Conservation (phyloP, 257 asterid genomes). For the Rubia yunnanensis region DNA sequence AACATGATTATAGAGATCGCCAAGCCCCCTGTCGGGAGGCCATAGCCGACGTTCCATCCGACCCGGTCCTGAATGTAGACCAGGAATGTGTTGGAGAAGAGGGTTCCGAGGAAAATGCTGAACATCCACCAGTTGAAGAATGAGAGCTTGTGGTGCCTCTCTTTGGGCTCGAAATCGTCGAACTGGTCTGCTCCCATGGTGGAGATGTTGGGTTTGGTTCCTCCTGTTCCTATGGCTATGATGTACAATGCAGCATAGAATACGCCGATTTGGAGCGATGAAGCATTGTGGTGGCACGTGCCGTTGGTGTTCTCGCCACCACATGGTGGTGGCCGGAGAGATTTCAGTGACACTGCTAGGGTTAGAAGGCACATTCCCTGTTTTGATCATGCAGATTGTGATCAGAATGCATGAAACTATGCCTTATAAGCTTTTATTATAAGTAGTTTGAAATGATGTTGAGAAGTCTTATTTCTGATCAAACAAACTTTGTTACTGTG, state of each 20-base stretch:
- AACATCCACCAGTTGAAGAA: constrained; percentile 83
- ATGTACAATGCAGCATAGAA: constrained; percentile 49
- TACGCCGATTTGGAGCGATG: constrained; percentile 34
- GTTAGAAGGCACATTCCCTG: constrained; percentile 63
- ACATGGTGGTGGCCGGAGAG: constrained; percentile 47
- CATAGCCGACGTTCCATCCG: constrained; percentile 52
- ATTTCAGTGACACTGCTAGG: constrained; percentile 35
- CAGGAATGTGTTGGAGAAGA: constrained; percentile 47
- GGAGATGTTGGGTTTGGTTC: constrained; percentile 75
- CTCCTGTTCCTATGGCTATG: constrained; percentile 63
- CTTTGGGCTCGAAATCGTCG: constrained; percentile 50
- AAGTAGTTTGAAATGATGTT: background rate
- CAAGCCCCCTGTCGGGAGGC: constrained; percentile 44
- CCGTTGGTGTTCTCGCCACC: constrained; percentile 21
- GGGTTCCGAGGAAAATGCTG: constrained; percentile 55
- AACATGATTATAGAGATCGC: constrained; percentile 37
- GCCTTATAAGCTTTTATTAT: background rate
- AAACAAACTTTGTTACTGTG: too few species aligned
- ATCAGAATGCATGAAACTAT: background rate
- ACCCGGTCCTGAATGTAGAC: constrained; percentile 50
- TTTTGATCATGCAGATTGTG: background rate
- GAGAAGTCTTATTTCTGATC: too few species aligned
- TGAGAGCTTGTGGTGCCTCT: constrained; percentile 50
- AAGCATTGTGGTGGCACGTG: constrained; percentile 31
- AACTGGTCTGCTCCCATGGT: constrained; percentile 81